These are phyloP conservation scores for Euphorbia celastroides DNA, from an alignment of 441 rosid species.

Conservation along the genomic window DNA sequence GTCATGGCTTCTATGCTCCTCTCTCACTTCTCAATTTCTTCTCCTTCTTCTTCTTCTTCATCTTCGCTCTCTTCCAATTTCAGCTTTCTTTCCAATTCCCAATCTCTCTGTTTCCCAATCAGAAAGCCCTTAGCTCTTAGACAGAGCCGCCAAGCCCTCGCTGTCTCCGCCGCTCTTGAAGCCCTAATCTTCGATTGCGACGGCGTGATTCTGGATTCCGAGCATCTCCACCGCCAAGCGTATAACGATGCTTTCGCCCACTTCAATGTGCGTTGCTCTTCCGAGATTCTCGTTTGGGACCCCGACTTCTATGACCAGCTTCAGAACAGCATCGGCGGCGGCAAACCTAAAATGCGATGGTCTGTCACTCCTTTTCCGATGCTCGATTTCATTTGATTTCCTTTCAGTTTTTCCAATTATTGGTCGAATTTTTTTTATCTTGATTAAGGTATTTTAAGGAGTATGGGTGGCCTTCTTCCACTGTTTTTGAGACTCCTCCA, in stretches of 20 bases:
- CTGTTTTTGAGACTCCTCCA: constrained; percentile 48
- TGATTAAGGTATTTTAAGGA: constrained; percentile 69
- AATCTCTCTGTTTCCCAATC: constrained; percentile 25
- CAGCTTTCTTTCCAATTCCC: constrained; percentile 10
- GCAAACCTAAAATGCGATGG: constrained; percentile 98
- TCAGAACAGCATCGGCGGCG: constrained; percentile 87
- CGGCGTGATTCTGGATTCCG: constrained; percentile 87
- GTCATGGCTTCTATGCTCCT: constrained; percentile 33
- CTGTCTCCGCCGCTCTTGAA: constrained; percentile 38
- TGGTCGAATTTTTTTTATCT: background rate
- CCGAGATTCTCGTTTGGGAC: constrained; percentile 58
- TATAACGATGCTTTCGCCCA: constrained; percentile 85
- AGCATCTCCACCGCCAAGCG: constrained; percentile 84
- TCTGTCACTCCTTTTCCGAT: background rate
- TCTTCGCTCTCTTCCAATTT: constrained; percentile 16
- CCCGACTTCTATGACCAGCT: constrained; percentile 70
- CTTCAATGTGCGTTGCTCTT: constrained; percentile 65
- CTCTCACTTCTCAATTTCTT: constrained; percentile 15
- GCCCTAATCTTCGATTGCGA: constrained; percentile 89
- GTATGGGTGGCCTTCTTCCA: constrained; percentile 88
- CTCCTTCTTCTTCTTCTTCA: constrained; percentile 13
- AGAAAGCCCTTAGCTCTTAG: background rate
- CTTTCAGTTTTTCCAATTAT: background rate
- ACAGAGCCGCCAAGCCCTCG: background rate
- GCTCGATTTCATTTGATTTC: background rate